Percentiles rank a stretch among this genome's conserved stretches.
These are phyloP conservation scores for Epithemia pelagica DNA, from an alignment of 108 stramenopile species.

Conservation along the genomic window DNA sequence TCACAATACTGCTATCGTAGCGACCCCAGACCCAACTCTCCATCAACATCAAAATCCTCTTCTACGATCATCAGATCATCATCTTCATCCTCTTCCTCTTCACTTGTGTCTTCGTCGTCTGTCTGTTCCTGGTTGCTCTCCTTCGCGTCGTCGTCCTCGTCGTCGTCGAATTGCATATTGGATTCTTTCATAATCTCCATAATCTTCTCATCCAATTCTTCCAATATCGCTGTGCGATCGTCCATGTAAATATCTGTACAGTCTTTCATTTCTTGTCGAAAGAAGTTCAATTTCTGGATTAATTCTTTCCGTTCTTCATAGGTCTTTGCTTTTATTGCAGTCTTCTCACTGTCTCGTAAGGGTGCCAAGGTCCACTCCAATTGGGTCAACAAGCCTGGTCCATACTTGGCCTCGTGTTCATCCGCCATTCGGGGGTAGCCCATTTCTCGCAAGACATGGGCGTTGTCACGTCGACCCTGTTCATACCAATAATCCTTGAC, in stretches of 20 bases:
- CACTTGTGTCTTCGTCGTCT: slow-evolving; percentile 6
- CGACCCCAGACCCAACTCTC: slow-evolving; percentile 21
- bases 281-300: slow-evolving; percentile 24
- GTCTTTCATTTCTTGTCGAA: slow-evolving; percentile 28
- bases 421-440: slow-evolving; percentile 71
- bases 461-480: slow-evolving; percentile 45
- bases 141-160: slow-evolving; percentile 21
- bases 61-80: slow-evolving; percentile 3
- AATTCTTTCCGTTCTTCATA: slow-evolving; percentile 21
- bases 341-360: slow-evolving; percentile 21
- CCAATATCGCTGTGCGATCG: slow-evolving; percentile 22
- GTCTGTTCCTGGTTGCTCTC: slow-evolving; percentile 34
- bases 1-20: slow-evolving; percentile 7
- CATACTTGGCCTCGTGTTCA: slow-evolving; percentile 82
- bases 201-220: slow-evolving; percentile 28
- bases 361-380: slow-evolving; percentile 25
- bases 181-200: slow-evolving; percentile 18
- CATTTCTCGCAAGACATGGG: slow-evolving; percentile 39
- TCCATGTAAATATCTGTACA: slow-evolving; percentile 33
- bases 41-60: slow-evolving; percentile 27
- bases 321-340: slow-evolving; percentile 8
- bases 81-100: slow-evolving; percentile 13
- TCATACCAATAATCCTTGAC: slow-evolving; percentile 55
- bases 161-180: slow-evolving; percentile 12
- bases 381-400: slow-evolving; percentile 41